Percentiles rank a stretch among this genome's conserved stretches.
Conservation (phyloP, 2,329 filamentous ascomycete genomes). For the Aschersonia sp. region DNA sequence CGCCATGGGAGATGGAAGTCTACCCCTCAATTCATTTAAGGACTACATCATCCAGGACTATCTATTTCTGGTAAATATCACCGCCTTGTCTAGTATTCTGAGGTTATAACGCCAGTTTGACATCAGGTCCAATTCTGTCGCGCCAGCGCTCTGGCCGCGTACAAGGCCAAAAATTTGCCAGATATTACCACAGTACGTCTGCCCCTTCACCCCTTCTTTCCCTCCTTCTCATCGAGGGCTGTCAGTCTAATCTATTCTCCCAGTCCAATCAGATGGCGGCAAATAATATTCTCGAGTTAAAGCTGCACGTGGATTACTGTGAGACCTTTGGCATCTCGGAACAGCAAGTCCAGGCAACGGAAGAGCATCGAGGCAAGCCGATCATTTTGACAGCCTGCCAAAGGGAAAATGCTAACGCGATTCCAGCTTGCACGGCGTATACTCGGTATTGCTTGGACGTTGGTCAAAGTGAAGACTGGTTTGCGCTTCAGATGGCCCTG, state of each 20-base stretch:
- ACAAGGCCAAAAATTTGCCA: slow-evolving; percentile 62
- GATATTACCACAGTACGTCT: slow-evolving; percentile 51
- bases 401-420: background rate
- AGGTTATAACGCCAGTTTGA: background rate
- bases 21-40: slow-evolving; percentile 68
- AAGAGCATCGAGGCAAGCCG: slow-evolving; percentile 55
- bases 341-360: slow-evolving; percentile 54
- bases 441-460: slow-evolving; percentile 79
- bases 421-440: slow-evolving; percentile 61
- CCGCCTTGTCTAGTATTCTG: background rate
- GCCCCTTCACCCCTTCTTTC: background rate
- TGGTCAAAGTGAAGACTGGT: slow-evolving; percentile 74
- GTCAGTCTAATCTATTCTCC: background rate
- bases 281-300: slow-evolving; percentile 67
- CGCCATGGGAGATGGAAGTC: slow-evolving; percentile 57
- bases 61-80: slow-evolving; percentile 54
- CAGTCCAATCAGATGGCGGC: slow-evolving; percentile 44
- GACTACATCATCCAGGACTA: slow-evolving; percentile 88
- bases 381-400: background rate
- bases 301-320: slow-evolving; percentile 73
- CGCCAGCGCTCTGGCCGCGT: slow-evolving; percentile 71
- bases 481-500: slow-evolving; percentile 72
- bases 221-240: background rate
- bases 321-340: slow-evolving; percentile 62
- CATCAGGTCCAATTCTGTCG: slow-evolving; percentile 68